Conservation (phyloP, 257 asterid genomes). For the Solanum gandarillasii region DNA sequence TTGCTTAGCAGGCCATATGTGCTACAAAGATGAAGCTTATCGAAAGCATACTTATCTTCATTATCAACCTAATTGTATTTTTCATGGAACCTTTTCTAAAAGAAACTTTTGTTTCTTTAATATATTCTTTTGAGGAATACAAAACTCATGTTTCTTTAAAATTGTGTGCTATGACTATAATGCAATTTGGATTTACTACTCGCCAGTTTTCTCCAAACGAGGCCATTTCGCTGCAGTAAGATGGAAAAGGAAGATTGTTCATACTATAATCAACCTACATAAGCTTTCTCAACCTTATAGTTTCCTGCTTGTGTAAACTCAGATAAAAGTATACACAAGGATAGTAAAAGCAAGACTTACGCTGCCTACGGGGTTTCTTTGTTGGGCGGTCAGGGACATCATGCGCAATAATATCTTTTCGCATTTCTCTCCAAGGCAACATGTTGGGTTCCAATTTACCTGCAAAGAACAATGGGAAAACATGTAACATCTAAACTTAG, state of each 20-base stretch:
- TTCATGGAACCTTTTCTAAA: neutral
- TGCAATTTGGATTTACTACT: neutral
- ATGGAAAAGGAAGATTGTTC: neutral
- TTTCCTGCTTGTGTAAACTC: neutral
- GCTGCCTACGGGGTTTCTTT: constrained; percentile 44
- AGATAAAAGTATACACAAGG: neutral
- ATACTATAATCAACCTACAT: neutral
- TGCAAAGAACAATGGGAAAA: neutral
- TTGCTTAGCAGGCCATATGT: neutral
- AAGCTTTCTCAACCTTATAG: neutral
- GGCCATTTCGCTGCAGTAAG: neutral
- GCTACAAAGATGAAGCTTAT: neutral
- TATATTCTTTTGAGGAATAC: neutral
- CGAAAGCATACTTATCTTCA: neutral
- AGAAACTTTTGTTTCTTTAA: neutral
- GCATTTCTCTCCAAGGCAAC: constrained; percentile 21
- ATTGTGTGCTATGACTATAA: neutral
- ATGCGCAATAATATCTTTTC: constrained; percentile 9
- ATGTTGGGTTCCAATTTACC: constrained; percentile 24
- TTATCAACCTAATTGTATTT: neutral
- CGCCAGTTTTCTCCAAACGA: neutral
- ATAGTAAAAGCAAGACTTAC: constrained; percentile 30
- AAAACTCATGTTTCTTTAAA: neutral
- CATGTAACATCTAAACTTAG: neutral
- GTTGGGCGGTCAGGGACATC: constrained; percentile 21